Base-by-base conservation (phyloP, 2,329 filamentous ascomycete species). In the Pestalotiopsis sp. region DNA sequence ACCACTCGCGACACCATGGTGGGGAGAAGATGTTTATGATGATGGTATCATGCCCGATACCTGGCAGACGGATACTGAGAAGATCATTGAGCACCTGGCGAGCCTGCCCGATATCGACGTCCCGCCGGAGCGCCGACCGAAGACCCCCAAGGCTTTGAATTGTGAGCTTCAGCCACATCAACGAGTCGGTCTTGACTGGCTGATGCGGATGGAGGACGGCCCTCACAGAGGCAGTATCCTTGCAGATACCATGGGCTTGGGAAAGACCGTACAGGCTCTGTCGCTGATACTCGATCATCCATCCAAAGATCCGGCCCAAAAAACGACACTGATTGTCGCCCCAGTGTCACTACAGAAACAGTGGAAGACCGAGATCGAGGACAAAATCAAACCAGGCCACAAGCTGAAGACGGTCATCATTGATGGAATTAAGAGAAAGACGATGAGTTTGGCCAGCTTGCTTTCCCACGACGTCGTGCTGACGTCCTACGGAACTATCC, bases 401-500 rank as follows among this genome's bases (percentile, higher is more conserved):
- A 70, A 71, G 64, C 72, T 78, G 48, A 75, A 71, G 56, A 76
- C 74, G 1, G 7, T 73, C 7, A 71, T 78, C 14, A 72, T 71
- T 30, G 73, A 78, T 59, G 73, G 76, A 9, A 57, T 44, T 1
- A 67, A 59, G 24, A 73, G 72, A 30, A 66, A 69, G 14, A 55
- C 40, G 3, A 69, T 75, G 71, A 75, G 71, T 4, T 68, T 73
- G 3, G 60, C 70, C 0, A 72, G 89, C 17, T 80, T 97, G 30
- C 86, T 87, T 65, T 81, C 81, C 3, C 91, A 87, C 73, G 93
- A 96, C 74, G 87, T 95, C 35, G 91, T 96, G 6, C 81, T 96
- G 40, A 95, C 93, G 1, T 94, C 92, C 0, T 96, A 91, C 73
- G 92, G 92, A 22, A 93, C 89, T 1, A 77, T 96, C 22, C 87